Evolutionary conservation across 257 asterid genomes (phyloP).

Genomic region (Primulina huaijiensis): DNA sequence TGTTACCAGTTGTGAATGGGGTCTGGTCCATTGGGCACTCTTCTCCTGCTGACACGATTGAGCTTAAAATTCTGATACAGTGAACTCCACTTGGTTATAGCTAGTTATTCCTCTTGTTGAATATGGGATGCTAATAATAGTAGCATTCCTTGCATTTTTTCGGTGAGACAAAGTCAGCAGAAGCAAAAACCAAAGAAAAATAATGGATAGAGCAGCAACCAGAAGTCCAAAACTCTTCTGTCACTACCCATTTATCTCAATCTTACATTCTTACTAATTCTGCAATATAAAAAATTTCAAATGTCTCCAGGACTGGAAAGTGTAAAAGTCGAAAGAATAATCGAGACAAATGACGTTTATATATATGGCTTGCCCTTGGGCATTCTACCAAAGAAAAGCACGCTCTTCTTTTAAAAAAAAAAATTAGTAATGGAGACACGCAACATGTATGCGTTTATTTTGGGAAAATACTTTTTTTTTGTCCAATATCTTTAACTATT

Average conservation of each 20-base stretch:
- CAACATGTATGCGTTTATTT: too few species aligned
- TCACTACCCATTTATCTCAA: slow-evolving; percentile 33
- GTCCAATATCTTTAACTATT: too few species aligned
- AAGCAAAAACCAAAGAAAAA: slow-evolving; percentile 42
- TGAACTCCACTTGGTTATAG: slow-evolving; percentile 25
- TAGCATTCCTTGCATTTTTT: slow-evolving; percentile 16
- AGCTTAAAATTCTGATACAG: slow-evolving; percentile 32
- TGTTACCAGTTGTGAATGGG: slow-evolving; percentile 70
- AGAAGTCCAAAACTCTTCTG: slow-evolving; percentile 17
- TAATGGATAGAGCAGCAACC: slow-evolving; percentile 32
- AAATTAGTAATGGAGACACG: too few species aligned
- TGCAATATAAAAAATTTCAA: neutral
- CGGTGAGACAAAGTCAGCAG: slow-evolving; percentile 32
- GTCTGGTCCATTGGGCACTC: slow-evolving; percentile 77
- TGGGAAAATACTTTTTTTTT: too few species aligned
- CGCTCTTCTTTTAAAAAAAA: neutral
- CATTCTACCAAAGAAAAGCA: too few species aligned
- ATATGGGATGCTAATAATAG: slow-evolving; percentile 18
- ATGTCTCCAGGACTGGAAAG: neutral
- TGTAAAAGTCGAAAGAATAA: slow-evolving; percentile 12
- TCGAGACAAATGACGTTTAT: neutral
- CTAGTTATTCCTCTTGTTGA: slow-evolving; percentile 25
- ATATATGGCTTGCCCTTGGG: neutral
- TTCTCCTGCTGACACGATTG: slow-evolving; percentile 54
- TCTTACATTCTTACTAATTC: neutral